phyloP scores from a whole-genome alignment of 257 asterid genomes.

The Solanum neorickii region DNA sequence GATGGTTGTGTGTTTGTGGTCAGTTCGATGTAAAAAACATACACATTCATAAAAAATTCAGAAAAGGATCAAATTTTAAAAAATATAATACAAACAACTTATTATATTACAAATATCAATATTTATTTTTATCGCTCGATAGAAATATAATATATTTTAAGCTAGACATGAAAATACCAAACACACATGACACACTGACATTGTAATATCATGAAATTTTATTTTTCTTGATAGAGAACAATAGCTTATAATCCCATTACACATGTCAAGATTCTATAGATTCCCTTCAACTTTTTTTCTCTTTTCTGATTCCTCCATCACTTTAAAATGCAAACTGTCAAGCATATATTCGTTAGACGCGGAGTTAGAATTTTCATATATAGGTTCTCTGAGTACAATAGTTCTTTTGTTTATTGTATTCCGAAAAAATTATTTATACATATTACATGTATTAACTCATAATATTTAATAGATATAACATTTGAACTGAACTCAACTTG shows the following conservation, averaged over 20 bases:
- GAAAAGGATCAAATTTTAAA: rapidly evolving
- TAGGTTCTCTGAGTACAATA: neutral
- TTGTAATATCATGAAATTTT: neutral
- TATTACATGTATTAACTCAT: neutral
- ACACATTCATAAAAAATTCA: neutral
- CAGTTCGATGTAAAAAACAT: neutral
- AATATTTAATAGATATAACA: too few species aligned
- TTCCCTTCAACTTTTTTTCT: neutral
- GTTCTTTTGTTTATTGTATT: neutral
- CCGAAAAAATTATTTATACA: neutral
- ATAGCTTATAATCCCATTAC: neutral
- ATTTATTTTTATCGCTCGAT: neutral
- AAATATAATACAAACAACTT: neutral
- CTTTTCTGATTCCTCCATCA: neutral
- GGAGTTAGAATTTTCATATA: neutral
- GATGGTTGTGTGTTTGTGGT: neutral
- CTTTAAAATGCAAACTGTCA: neutral
- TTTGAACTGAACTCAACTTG: neutral
- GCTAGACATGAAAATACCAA: neutral
- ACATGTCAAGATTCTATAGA: neutral
- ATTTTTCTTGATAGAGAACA: neutral
- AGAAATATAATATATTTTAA: neutral
- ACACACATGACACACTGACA: neutral
- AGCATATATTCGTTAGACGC: neutral
- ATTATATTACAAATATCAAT: neutral